Percentiles rank a stretch among this genome's conserved stretches.
Conservation (phyloP, 1,284 basidiomycete genomes). For the Trichosporon coremiiforme region DNA sequence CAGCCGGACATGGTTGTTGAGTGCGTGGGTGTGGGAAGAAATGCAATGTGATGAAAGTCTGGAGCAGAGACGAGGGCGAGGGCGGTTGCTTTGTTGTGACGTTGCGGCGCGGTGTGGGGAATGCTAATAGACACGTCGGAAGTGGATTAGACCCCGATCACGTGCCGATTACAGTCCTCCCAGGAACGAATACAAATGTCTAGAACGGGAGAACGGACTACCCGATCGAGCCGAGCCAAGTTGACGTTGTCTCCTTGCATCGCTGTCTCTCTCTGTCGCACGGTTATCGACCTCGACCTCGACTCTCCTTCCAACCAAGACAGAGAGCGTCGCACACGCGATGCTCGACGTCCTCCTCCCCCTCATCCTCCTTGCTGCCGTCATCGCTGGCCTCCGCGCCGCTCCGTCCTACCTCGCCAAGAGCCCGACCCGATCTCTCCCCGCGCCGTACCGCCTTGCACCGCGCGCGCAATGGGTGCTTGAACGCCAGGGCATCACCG, state of each 20-base stretch:
- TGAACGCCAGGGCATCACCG: constrained; percentile 30
- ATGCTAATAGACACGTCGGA: constrained; percentile 3
- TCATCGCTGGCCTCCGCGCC: constrained; percentile 29
- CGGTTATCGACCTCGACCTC: not conserved
- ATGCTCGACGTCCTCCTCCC: constrained; percentile 40
- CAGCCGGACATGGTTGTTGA: constrained; percentile 56
- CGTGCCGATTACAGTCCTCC: not conserved
- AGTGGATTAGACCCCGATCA: constrained; percentile 8
- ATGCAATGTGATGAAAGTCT: not conserved
- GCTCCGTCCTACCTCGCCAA: constrained; percentile 22
- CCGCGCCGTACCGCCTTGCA: constrained; percentile 31
- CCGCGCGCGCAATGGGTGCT: constrained; percentile 31
- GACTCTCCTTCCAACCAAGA: not conserved
- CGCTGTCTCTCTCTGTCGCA: constrained; percentile 4
- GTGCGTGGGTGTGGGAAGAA: not conserved
- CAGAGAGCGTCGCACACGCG: constrained; percentile 14
- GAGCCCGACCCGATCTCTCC: constrained; percentile 7
- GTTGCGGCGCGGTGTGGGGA: not conserved
- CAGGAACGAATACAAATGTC: not conserved
- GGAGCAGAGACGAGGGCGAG: too few species aligned
- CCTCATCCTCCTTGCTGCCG: constrained; percentile 29
- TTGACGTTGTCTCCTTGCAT: not conserved
- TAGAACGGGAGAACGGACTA: too few species aligned
- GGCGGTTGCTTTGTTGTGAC: constrained; percentile 10
- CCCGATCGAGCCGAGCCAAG: constrained; percentile 1